Evolutionary conservation across 2,329 filamentous ascomycete species (phyloP).

Genomic region (Truncatella angustata): DNA sequence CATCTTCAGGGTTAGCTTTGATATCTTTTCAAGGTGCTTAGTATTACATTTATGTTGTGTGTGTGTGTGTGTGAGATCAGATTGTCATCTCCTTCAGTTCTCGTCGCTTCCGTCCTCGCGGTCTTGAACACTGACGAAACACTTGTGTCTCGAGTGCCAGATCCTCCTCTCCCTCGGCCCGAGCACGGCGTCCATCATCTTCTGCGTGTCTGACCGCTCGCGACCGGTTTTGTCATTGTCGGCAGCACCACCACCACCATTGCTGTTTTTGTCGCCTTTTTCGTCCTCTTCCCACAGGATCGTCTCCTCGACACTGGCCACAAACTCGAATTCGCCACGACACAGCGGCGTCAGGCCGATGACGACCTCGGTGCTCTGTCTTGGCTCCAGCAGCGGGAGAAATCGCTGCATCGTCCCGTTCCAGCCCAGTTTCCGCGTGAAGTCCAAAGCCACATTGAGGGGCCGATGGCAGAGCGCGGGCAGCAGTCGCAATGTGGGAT

Average conservation of each 20-base stretch:
- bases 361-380: conserved; percentile 57
- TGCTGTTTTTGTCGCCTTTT: conserved; percentile 25
- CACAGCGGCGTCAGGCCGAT: conserved; percentile 75
- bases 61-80: not conserved
- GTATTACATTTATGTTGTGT: not conserved
- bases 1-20: no score
- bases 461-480: conserved; percentile 74
- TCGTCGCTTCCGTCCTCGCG: conserved; percentile 14
- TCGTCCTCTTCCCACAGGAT: conserved; percentile 43
- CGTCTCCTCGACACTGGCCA: conserved; percentile 79
- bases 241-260: conserved; percentile 15
- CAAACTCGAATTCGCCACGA: conserved; percentile 78
- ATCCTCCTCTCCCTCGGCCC: conserved; percentile 60
- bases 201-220: conserved; percentile 50
- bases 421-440: conserved; percentile 79
- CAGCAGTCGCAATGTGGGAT: conserved; percentile 72
- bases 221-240: conserved; percentile 18
- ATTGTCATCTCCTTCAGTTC: not conserved
- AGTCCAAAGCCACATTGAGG: conserved; percentile 71
- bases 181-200: conserved; percentile 56
- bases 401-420: conserved; percentile 79
- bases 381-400: conserved; percentile 61
- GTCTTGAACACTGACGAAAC: conserved; percentile 53
- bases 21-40: no score
- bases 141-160: conserved; percentile 62